A percentile compares a stretch with the other conserved stretches of the same genome.
phyloP scores from a whole-genome alignment of 306 rosid species.

The Gastrolobium bilobum region DNA sequence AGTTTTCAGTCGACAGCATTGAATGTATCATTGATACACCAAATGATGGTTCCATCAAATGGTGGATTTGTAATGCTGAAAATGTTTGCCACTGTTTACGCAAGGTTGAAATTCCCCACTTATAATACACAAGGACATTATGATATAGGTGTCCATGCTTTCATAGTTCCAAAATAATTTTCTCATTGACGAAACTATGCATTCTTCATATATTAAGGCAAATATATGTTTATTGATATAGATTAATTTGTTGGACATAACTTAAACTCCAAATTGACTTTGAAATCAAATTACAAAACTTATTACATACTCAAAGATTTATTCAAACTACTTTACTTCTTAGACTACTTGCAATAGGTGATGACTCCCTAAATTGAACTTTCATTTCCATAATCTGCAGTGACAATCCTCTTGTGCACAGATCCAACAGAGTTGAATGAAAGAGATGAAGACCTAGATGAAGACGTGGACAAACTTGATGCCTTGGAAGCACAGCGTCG shows the following conservation, averaged over 20 bases:
- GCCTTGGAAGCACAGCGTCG: slow-evolving; percentile 50
- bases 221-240: no score
- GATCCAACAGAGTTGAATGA: slow-evolving; percentile 64
- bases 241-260: no score
- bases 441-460: slow-evolving; percentile 74
- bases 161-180: slow-evolving; percentile 94
- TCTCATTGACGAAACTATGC: no score
- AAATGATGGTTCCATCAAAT: slow-evolving; percentile 97
- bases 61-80: slow-evolving; percentile 99
- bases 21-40: slow-evolving; percentile 90
- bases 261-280: no score
- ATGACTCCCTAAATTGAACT: slow-evolving; percentile 79
- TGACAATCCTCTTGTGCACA: slow-evolving; percentile 59
- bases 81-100: slow-evolving; percentile 91
- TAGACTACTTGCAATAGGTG: slow-evolving; percentile 77
- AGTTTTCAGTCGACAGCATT: slow-evolving; percentile 57
- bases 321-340: slow-evolving; percentile 37
- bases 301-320: no score
- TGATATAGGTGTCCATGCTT: slow-evolving; percentile 98
- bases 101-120: slow-evolving; percentile 78
- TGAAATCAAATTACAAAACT: no score
- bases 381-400: slow-evolving; percentile 60
- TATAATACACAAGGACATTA: slow-evolving; percentile 68
- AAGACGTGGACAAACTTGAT: slow-evolving; percentile 55
- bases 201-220: no score